phyloP scores from a whole-genome alignment of 257 asterid species.

The Osmanthus fragrans region DNA sequence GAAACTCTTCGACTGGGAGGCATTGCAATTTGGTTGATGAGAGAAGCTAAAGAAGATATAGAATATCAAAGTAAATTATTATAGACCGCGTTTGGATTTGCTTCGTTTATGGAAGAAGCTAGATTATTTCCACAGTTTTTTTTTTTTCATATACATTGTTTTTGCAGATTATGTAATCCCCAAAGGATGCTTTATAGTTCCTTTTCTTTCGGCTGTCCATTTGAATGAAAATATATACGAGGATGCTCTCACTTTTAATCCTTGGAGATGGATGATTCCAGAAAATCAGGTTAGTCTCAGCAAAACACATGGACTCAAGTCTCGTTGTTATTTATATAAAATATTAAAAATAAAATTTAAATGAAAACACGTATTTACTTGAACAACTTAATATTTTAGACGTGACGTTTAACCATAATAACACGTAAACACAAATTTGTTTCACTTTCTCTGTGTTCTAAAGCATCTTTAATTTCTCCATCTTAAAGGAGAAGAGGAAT shows the following conservation, averaged over 20 bases:
- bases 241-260: conserved; percentile 68
- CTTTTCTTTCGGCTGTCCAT: conserved; percentile 90
- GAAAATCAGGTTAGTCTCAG: conserved; percentile 64
- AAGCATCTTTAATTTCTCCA: neutral
- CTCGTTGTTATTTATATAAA: no score
- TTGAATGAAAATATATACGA: conserved; percentile 55
- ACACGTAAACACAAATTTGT: neutral
- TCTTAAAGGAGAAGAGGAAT: conserved; percentile 70
- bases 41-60: conserved; percentile 78
- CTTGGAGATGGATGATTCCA: conserved; percentile 94
- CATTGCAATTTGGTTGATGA: conserved; percentile 90
- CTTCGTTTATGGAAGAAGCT: neutral
- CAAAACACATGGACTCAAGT: neutral
- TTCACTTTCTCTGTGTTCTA: neutral
- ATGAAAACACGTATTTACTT: neutral
- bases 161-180: conserved; percentile 74
- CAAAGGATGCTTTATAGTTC: conserved; percentile 84
- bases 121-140: neutral
- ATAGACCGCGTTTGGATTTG: neutral
- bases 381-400: neutral
- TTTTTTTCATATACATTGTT: neutral
- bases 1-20: conserved; percentile 89
- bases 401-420: neutral
- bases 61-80: conserved; percentile 58
- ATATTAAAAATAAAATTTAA: neutral